Conservation (phyloP, 345 rosid genomes). For the Salix viminalis region DNA sequence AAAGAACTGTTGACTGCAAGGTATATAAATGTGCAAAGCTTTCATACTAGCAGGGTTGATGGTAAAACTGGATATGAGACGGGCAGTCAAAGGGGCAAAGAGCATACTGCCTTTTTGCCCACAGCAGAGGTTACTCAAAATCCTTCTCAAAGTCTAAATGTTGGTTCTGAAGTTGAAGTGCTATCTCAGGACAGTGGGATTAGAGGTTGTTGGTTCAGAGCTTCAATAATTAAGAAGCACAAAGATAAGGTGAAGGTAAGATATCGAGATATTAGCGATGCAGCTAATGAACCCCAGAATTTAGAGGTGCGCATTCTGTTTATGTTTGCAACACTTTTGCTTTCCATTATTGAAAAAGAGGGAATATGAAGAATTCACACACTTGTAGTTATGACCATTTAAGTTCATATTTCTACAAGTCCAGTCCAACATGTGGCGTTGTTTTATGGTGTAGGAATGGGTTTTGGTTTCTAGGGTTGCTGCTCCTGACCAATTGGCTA, state of each 20-base stretch:
- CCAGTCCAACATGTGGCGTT: neutral
- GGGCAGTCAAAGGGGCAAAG: conserved; percentile 13
- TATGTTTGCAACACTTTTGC: neutral
- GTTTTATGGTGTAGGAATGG: conserved; percentile 62
- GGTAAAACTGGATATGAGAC: conserved; percentile 19
- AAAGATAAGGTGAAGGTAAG: conserved; percentile 75
- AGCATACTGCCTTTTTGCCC: conserved; percentile 15
- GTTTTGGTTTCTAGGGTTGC: conserved; percentile 52
- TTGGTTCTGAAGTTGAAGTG: conserved; percentile 68
- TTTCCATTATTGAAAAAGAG: neutral
- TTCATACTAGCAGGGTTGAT: conserved; percentile 1
- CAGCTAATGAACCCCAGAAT: conserved; percentile 56
- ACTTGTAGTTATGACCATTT: neutral
- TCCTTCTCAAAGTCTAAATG: conserved; percentile 25
- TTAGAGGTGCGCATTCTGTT: conserved; percentile 44
- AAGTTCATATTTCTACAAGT: neutral
- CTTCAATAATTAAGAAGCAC: conserved; percentile 50
- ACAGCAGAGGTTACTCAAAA: conserved; percentile 13
- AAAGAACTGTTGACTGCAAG: conserved; percentile 15
- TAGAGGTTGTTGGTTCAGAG: conserved; percentile 84
- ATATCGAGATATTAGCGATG: conserved; percentile 65
- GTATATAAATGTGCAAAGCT: conserved; percentile 14
- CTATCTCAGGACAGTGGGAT: conserved; percentile 81
- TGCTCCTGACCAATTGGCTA: conserved; percentile 45
- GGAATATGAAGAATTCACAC: neutral